A percentile compares a stretch with the other conserved stretches of the same genome.
These are phyloP conservation scores for Psilocybe sp. DNA, from an alignment of 768 basidiomycete genomes.

Conservation along the genomic window DNA sequence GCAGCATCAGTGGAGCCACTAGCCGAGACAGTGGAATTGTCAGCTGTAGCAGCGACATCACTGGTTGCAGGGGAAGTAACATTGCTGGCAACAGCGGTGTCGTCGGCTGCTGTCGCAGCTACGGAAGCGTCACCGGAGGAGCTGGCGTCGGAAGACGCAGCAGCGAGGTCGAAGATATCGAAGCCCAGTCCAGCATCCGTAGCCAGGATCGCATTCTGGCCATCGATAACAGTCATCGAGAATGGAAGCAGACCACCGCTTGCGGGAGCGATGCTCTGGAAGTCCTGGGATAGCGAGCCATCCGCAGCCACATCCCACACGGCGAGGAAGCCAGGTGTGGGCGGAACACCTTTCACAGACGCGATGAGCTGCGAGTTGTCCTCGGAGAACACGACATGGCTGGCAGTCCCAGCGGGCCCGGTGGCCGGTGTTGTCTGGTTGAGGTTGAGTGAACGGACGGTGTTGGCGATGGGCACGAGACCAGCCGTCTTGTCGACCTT, in stretches of 20 bases:
- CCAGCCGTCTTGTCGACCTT: constrained; percentile 38
- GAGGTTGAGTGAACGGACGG: constrained; percentile 38
- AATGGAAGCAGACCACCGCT: constrained; percentile 46
- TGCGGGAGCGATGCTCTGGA: constrained; percentile 24
- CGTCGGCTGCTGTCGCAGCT: background rate
- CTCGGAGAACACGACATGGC: constrained; percentile 45
- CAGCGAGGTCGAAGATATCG: constrained; percentile 33
- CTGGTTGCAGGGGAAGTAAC: no score
- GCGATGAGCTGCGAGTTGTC: constrained; percentile 42
- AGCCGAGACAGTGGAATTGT: no score
- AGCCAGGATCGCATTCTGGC: constrained; percentile 32
- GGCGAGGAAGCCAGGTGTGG: constrained; percentile 48
- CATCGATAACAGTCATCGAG: constrained; percentile 39
- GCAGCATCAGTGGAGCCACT: no score
- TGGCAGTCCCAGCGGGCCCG: constrained; percentile 42
- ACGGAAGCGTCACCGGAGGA: no score
- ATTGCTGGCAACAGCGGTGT: no score
- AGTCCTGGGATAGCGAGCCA: constrained; percentile 41
- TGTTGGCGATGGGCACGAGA: constrained; percentile 35
- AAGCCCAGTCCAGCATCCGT: constrained; percentile 38
- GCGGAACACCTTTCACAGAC: constrained; percentile 47
- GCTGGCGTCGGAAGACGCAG: background rate
- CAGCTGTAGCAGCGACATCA: no score
- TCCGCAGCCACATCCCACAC: constrained; percentile 43
- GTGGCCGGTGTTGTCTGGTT: constrained; percentile 51